These are phyloP conservation scores for Ogataea methanolica DNA, from an alignment of 805 yeast species.

Conservation along the genomic window DNA sequence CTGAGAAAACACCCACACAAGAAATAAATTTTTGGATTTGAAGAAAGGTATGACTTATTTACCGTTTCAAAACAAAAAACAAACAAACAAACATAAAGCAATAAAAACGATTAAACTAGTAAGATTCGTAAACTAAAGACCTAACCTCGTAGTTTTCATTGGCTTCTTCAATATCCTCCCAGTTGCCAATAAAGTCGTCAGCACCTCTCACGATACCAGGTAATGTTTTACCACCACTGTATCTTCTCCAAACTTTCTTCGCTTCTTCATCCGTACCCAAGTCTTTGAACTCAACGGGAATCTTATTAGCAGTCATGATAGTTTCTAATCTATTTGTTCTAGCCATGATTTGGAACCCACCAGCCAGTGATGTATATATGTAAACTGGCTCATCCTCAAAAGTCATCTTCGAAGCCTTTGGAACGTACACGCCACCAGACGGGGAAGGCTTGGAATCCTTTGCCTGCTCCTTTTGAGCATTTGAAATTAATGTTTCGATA, in stretches of 20 bases:
- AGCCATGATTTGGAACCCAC: slow-evolving; percentile 75
- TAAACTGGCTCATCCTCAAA: slow-evolving; percentile 60
- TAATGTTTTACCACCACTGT: slow-evolving; percentile 62
- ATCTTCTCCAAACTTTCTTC: slow-evolving; percentile 76
- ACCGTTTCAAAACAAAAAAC: neutral
- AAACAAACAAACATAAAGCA: neutral
- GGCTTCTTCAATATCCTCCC: slow-evolving; percentile 81
- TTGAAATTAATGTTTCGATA: slow-evolving; percentile 23
- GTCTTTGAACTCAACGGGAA: slow-evolving; percentile 67
- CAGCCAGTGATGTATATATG: slow-evolving; percentile 81
- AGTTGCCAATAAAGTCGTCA: slow-evolving; percentile 79
- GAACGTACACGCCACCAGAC: slow-evolving; percentile 26
- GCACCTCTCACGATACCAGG: slow-evolving; percentile 86
- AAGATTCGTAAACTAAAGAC: slow-evolving; percentile 60
- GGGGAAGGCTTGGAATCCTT: slow-evolving; percentile 2
- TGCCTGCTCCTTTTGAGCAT: slow-evolving; percentile 23
- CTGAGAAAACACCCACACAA: neutral
- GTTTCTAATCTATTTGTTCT: slow-evolving; percentile 74
- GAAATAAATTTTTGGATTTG: neutral
- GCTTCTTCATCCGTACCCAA: slow-evolving; percentile 87
- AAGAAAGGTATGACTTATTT: too few relatives aligned
- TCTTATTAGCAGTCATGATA: slow-evolving; percentile 68
- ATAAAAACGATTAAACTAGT: slow-evolving; percentile 26
- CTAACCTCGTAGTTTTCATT: slow-evolving; percentile 71
- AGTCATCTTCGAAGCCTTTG: slow-evolving; percentile 29